phyloP scores from a whole-genome alignment of 2,329 filamentous ascomycete genomes.

The Beauveria pseudobassiana region DNA sequence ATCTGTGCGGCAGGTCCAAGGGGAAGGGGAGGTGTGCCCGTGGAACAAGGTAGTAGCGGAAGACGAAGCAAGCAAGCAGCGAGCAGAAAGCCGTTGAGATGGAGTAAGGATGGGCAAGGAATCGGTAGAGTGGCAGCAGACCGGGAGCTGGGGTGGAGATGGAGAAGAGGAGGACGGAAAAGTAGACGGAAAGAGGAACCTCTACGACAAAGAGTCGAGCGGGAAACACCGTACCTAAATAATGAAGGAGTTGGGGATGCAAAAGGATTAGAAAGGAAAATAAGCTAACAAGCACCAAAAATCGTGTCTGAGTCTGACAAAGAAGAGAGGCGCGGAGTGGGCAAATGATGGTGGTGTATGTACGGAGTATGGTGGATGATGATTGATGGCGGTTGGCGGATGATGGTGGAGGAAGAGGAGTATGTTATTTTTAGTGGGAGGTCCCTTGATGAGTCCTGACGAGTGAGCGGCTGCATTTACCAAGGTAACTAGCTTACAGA shows the following conservation, averaged over 20 bases:
- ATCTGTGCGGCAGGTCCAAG: background rate
- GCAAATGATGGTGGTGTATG: background rate
- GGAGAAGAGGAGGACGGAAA: background rate
- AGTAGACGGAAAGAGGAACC: slow-evolving; percentile 11
- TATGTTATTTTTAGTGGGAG: background rate
- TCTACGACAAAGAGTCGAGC: slow-evolving; percentile 4
- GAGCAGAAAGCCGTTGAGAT: slow-evolving; percentile 2
- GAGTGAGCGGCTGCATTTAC: no score
- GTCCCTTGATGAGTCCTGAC: background rate
- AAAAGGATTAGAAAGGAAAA: background rate
- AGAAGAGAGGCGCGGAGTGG: slow-evolving; percentile 1
- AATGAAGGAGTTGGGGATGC: background rate
- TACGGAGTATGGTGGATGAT: background rate
- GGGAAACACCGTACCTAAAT: slow-evolving; percentile 9
- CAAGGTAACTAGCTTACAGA: no score
- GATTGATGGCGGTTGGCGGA: background rate
- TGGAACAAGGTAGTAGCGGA: background rate
- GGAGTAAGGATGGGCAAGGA: background rate
- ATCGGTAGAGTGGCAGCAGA: background rate
- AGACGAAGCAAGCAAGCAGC: slow-evolving; percentile 5
- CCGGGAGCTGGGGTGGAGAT: background rate
- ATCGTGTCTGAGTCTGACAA: background rate
- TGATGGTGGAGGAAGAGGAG: background rate
- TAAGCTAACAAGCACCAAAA: background rate
- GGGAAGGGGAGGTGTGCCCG: background rate